phyloP scores from a whole-genome alignment of 768 basidiomycete genomes.

The Lactarius trivialis region DNA sequence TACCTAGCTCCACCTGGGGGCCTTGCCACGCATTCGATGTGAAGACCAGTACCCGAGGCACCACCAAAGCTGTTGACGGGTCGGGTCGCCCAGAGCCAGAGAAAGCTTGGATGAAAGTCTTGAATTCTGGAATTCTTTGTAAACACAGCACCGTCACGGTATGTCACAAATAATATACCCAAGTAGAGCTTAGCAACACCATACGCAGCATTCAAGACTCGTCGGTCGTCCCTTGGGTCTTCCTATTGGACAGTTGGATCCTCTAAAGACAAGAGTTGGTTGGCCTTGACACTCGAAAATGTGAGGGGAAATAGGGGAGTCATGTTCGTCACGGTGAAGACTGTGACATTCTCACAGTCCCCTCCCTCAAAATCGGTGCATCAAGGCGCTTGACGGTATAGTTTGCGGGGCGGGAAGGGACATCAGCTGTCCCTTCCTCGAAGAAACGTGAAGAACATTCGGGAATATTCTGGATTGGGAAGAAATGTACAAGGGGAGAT shows the following conservation, averaged over 20 bases:
- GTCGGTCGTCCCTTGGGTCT: background rate
- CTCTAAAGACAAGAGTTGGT: background rate
- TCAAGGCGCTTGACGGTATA: background rate
- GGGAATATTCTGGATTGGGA: background rate
- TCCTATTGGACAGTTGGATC: background rate
- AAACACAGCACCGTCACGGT: slow-evolving; percentile 5
- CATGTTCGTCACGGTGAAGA: slow-evolving; percentile 2
- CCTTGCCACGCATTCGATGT: slow-evolving; percentile 3
- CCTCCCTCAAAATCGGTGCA: background rate
- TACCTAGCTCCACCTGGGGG: background rate
- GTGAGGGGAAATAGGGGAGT: background rate
- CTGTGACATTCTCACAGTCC: slow-evolving; percentile 13
- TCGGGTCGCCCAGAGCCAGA: background rate
- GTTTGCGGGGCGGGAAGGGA: background rate
- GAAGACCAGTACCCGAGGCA: background rate
- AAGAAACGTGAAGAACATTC: slow-evolving; percentile 11
- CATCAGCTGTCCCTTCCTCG: background rate
- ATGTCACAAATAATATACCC: slow-evolving; percentile 6
- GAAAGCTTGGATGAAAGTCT: slow-evolving; percentile 1
- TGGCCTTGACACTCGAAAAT: background rate
- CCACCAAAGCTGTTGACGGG: background rate
- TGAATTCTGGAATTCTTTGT: background rate
- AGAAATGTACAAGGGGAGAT: background rate
- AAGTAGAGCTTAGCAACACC: background rate
- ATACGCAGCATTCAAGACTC: background rate